Evolutionary conservation across 2,329 filamentous ascomycete genomes (phyloP).

Genomic region (Paecilomyces variotii): DNA sequence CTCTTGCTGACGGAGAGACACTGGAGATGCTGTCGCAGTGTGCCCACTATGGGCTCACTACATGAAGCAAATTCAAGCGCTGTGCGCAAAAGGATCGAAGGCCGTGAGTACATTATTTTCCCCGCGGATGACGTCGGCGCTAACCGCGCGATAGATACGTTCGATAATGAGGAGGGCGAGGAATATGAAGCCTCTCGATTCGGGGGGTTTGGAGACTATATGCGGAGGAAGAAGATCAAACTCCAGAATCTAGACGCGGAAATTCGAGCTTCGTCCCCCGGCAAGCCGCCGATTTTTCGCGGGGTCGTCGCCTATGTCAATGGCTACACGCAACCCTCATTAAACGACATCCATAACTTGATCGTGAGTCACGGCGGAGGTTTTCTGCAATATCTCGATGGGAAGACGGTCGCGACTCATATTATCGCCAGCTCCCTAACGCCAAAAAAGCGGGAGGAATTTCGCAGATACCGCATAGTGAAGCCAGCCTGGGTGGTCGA

Average conservation of each 20-base stretch:
- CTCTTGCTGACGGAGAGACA: background rate
- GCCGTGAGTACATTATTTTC: conserved; percentile 31
- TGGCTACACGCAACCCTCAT: conserved; percentile 88
- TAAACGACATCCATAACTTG: conserved; percentile 79
- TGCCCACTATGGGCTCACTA: conserved; percentile 51
- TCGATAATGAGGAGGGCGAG: conserved; percentile 74
- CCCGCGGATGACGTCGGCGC: background rate
- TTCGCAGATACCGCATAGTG: conserved; percentile 78
- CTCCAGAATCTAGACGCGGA: conserved; percentile 88
- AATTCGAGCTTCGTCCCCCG: conserved; percentile 58
- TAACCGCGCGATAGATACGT: conserved; percentile 47
- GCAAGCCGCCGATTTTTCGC: conserved; percentile 79
- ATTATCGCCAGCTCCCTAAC: conserved; percentile 88
- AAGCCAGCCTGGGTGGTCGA: conserved; percentile 93
- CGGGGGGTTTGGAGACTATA: conserved; percentile 85
- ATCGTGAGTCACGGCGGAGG: conserved; percentile 91
- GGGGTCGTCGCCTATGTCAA: conserved; percentile 87
- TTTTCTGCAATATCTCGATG: conserved; percentile 89
- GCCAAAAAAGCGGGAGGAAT: conserved; percentile 88
- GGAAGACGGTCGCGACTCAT: conserved; percentile 90
- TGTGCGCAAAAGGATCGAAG: conserved; percentile 57
- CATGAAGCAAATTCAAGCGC: conserved; percentile 52
- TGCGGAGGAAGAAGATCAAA: conserved; percentile 92
- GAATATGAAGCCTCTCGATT: conserved; percentile 86
- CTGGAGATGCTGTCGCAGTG: background rate